phyloP scores from a whole-genome alignment of 805 yeast genomes.

The Saccharomyces mikatae region DNA sequence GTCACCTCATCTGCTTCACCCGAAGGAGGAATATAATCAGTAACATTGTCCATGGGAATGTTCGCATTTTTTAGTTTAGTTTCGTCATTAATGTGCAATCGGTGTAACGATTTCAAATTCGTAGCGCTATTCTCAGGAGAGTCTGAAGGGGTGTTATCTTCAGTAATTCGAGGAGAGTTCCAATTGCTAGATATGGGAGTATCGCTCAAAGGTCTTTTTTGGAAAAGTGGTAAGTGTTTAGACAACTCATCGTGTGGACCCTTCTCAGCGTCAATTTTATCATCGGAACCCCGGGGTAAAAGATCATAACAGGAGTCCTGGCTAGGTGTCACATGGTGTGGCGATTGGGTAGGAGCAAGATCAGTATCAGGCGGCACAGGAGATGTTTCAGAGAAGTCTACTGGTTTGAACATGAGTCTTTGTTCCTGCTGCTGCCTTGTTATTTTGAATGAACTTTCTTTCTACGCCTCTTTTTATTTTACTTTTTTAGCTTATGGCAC shows the following conservation, averaged over 20 bases:
- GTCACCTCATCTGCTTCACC: not conserved
- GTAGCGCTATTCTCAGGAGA: conserved; percentile 19
- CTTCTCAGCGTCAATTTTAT: not conserved
- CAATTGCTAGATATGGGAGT: conserved; percentile 58
- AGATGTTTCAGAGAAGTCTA: not conserved
- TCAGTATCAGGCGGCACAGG: conserved; percentile 1
- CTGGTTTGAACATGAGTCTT: conserved; percentile 1
- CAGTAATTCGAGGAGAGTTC: conserved; percentile 43
- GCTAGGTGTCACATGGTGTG: not conserved
- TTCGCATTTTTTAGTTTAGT: not conserved
- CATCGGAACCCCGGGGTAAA: not conserved
- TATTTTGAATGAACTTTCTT: not conserved
- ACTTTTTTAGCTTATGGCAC: not conserved
- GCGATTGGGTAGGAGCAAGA: not conserved
- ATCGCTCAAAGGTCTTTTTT: conserved; percentile 65
- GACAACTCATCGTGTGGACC: not conserved
- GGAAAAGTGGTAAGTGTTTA: conserved; percentile 42
- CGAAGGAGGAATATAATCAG: not conserved
- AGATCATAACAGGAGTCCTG: not conserved
- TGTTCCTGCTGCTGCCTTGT: not conserved
- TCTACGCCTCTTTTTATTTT: not conserved
- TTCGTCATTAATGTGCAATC: not conserved
- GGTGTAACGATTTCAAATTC: conserved; percentile 3
- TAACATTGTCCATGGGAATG: not conserved
- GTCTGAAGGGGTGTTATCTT: conserved; percentile 22